Base-by-base conservation (phyloP, 164 flowering plant genomes). In the Magnolia sinica region DNA sequence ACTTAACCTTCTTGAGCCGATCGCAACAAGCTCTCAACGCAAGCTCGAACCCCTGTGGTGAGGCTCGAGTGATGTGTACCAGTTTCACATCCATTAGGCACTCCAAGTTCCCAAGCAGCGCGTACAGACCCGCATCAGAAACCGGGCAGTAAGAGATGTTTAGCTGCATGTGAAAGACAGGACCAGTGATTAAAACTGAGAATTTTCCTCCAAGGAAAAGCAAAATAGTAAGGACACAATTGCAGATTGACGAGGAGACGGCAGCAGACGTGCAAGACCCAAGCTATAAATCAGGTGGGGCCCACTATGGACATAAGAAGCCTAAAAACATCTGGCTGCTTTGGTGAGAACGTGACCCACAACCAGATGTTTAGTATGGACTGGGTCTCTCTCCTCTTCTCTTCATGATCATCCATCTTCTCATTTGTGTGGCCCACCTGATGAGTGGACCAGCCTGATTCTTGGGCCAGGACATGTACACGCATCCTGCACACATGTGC, bases 1-100 rank as follows among this genome's bases (percentile, higher is more conserved):
- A 22, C 78, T 92, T 92, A 45, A 92, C 81, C 90, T 92, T 92
- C 77, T 89, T 89, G n/a, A 92, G 83, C 31, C 86, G 81, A 10
- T 55, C 76, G 76, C 84, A 86, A 52, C 85, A 82, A 2, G 89
- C 87, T 70, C 86, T 83, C 11, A 92, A 88, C 0, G 87, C 97
- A 50, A 88, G 80, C 79, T 92, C 97, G n/a, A 84, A 81, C 52
- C 92, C 94, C 22, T 82, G 78, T 50, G 82, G 73, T 0, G 94
- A 84, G 51, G 88, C 89, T 65, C 82, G 79, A 7, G 80, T 69
- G 50, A 89, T 88, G 71, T 86, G 84, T 55, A 86, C 87, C 77
- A 92, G 80, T 81, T 91, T 89, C 5, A 84, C 91, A n/a, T 88
- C 94, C 68, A 88, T 92, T 10, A 92, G 85, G 76, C 93, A 83